Base-by-base conservation (phyloP, 345 rosid species). In the Cardamine chenopodiifolia region DNA sequence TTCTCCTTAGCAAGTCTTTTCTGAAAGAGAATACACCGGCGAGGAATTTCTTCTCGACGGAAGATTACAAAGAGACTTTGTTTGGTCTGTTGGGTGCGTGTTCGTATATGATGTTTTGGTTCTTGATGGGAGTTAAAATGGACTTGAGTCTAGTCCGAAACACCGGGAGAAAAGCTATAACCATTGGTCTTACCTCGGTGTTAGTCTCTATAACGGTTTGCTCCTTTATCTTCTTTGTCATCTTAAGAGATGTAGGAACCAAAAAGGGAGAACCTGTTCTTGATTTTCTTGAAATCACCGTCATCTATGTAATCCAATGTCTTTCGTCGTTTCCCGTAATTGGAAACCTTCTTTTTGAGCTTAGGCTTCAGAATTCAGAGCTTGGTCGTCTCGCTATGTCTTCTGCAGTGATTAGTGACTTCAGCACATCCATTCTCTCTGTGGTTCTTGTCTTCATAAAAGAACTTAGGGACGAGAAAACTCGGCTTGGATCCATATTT, bases 51-150 rank as follows among this genome's bases (percentile, higher is more conserved):
- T 37, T 67, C 34, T 70, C 75, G 19, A 62, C 64, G 0, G 59
- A 52, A 34, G 78, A 68, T 2, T 73, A 79, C 20, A 73, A 71
- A 58, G 74, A 73, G 47, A 68, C 58, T n/a, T 11, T 79, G 13
- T 10, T 85, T 31, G 84, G 83, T n/a, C 47, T 85, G 1, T 5
- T 80, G 13, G 85, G 78, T 32, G 28, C 81, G 3, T 70, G 86
- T 34, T 85, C 83, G 2, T 86, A 66, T 59, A 70, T 67, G 53
- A 49, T 85, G 72, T 85, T 82, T 66, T 64, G 85, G 68, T 87
- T 87, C 79, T 73, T 87, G 55, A 71, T 76, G 78, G 89, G 81
- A 60, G 86, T 87, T 65, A 85, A 85, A 83, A 82, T 79, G 83
- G 87, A 87, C 45, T 67, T 81, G 50, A 20, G 66, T 42, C 34